Conservation (phyloP, 2,329 filamentous ascomycete genomes). For the Aspergillus ochraceus region DNA sequence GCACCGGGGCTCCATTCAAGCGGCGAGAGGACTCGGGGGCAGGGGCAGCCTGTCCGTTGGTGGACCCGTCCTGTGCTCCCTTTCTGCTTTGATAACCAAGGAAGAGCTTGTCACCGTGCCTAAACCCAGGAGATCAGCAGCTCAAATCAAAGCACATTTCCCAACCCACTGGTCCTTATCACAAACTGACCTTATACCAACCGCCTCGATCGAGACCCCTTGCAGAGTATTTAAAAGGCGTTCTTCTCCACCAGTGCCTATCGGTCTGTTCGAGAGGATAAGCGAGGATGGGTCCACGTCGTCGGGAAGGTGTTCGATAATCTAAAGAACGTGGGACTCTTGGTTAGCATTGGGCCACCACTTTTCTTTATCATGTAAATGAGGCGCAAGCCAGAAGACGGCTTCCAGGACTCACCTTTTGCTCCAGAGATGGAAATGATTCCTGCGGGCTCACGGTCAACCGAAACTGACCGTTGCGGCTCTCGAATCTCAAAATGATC, state of each 20-base stretch:
- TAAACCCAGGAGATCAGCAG: slow-evolving; percentile 34
- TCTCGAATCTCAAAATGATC: slow-evolving; percentile 85
- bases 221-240: slow-evolving; percentile 53
- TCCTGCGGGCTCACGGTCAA: slow-evolving; percentile 73
- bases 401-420: slow-evolving; percentile 35
- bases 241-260: slow-evolving; percentile 57
- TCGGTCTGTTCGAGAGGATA: slow-evolving; percentile 60
- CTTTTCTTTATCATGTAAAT: not conserved
- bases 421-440: slow-evolving; percentile 63
- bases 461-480: slow-evolving; percentile 89
- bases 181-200: slow-evolving; percentile 56
- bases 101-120: slow-evolving; percentile 90
- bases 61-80: slow-evolving; percentile 49
- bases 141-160: not conserved
- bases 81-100: slow-evolving; percentile 70
- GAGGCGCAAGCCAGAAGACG: not conserved
- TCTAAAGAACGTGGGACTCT: slow-evolving; percentile 32
- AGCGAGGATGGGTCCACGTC: slow-evolving; percentile 57
- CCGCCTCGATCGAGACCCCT: slow-evolving; percentile 56
- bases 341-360: slow-evolving; percentile 9
- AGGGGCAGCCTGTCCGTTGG: slow-evolving; percentile 25
- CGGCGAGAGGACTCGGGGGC: slow-evolving; percentile 30
- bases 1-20: slow-evolving; percentile 38
- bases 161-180: not conserved
- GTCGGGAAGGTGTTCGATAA: slow-evolving; percentile 61